Evolutionary conservation across 2,329 filamentous ascomycete genomes (phyloP).

Genomic region (Didymella lethalis): DNA sequence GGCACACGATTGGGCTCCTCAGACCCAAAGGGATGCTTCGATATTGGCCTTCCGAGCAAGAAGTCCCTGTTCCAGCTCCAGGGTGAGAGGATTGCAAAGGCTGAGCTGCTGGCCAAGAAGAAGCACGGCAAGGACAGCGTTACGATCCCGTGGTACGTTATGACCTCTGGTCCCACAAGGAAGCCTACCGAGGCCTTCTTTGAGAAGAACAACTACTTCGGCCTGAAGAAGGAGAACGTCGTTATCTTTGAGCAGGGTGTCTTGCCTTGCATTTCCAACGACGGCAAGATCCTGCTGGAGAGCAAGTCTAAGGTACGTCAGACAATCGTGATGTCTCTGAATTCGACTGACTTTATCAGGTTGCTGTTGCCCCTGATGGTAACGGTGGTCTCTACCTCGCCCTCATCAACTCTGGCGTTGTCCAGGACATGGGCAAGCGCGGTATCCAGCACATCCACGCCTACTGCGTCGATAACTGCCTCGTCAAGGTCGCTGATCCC

Average conservation of each 20-base stretch:
- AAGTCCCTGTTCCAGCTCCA: constrained; percentile 99
- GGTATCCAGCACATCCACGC: constrained; percentile 95
- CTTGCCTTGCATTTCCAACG: constrained; percentile 94
- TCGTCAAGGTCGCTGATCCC: constrained; percentile 98
- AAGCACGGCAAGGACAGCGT: constrained; percentile 65
- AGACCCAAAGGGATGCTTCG: constrained; percentile 95
- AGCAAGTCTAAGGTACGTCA: constrained; percentile 75
- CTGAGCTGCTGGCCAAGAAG: constrained; percentile 81
- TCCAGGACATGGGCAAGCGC: constrained; percentile 86
- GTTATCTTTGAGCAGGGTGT: constrained; percentile 97
- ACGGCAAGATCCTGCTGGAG: constrained; percentile 96
- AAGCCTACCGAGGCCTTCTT: constrained; percentile 95
- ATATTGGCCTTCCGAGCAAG: constrained; percentile 89
- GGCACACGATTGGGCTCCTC: constrained; percentile 94
- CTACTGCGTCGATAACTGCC: constrained; percentile 98
- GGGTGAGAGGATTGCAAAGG: constrained; percentile 88
- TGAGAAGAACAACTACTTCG: constrained; percentile 88
- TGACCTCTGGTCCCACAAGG: constrained; percentile 96
- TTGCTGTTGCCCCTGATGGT: constrained; percentile 94
- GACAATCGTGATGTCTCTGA: neutral
- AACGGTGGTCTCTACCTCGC: constrained; percentile 98
- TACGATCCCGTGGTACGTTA: constrained; percentile 96
- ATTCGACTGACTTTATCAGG: constrained; percentile 51
- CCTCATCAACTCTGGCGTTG: constrained; percentile 78
- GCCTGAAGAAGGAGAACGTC: constrained; percentile 83